These are phyloP conservation scores for Fusarium sp. DNA, from an alignment of 2,329 filamentous ascomycete genomes.

Conservation along the genomic window DNA sequence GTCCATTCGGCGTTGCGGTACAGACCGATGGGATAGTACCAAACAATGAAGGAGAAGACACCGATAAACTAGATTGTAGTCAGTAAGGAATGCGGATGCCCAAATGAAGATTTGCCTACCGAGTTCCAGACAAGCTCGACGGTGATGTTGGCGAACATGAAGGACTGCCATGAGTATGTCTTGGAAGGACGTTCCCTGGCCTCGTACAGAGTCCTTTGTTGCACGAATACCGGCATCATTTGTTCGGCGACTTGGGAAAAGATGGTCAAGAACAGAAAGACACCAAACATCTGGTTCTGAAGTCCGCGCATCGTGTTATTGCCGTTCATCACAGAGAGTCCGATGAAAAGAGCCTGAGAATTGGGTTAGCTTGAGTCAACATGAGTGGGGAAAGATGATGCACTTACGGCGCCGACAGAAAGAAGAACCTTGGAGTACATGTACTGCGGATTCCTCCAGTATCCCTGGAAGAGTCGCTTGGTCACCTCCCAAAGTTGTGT, in stretches of 20 bases:
- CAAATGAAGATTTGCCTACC: conserved; percentile 52
- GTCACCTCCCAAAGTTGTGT: conserved; percentile 49
- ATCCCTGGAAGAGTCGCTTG: conserved; percentile 50
- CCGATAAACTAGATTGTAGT: conserved; percentile 13
- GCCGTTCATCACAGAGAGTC: conserved; percentile 73
- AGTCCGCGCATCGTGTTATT: conserved; percentile 71
- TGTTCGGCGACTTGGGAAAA: conserved; percentile 73
- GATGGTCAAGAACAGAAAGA: conserved; percentile 77
- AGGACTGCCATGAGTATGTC: conserved; percentile 75
- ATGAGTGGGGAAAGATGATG: fast-evolving
- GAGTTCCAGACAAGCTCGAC: conserved; percentile 77
- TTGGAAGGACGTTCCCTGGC: conserved; percentile 74
- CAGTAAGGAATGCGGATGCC: neutral
- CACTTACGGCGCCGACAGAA: conserved; percentile 45
- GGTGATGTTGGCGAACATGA: conserved; percentile 69
- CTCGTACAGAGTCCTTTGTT: conserved; percentile 76
- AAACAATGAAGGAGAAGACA: conserved; percentile 70
- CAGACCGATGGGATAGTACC: conserved; percentile 75
- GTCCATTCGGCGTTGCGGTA: conserved; percentile 67
- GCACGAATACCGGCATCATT: conserved; percentile 76
- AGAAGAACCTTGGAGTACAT: conserved; percentile 64
- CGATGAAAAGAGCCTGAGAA: conserved; percentile 66
- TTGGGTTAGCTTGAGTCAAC: fast-evolving
- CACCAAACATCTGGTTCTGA: conserved; percentile 76
- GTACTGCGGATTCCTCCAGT: conserved; percentile 63